These are phyloP conservation scores for Moniliella sp. DNA, from an alignment of 1,284 basidiomycete genomes.

Conservation along the genomic window DNA sequence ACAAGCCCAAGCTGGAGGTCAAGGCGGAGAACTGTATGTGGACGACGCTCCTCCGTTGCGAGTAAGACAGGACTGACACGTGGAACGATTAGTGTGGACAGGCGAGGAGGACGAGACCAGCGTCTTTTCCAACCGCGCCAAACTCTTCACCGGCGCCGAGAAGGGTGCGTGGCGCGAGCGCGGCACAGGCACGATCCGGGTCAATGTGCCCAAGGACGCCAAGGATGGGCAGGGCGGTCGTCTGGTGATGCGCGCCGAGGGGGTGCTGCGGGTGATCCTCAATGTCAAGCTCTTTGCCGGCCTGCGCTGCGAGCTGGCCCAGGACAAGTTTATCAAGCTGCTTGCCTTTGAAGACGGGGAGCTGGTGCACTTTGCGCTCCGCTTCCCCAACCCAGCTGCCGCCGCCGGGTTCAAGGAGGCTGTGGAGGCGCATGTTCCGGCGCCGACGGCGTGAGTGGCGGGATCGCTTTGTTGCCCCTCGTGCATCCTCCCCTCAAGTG, in stretches of 20 bases:
- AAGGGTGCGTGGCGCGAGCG: constrained; percentile 63
- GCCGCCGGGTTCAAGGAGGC: too few species aligned
- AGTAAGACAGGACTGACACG: too few species aligned
- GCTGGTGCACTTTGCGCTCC: constrained; percentile 21
- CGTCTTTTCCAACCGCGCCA: constrained; percentile 59
- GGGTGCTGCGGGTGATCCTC: constrained; percentile 59
- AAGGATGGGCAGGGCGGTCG: too few species aligned
- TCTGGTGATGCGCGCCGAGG: constrained; percentile 90
- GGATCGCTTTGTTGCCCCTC: too few species aligned
- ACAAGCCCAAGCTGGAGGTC: too few species aligned
- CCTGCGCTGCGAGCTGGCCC: constrained; percentile 55
- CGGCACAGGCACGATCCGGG: constrained; percentile 56
- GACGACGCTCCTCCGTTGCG: too few species aligned
- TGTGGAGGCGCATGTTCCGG: too few species aligned
- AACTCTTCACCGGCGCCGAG: constrained; percentile 48
- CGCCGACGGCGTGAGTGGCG: too few species aligned
- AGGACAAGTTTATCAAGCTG: constrained; percentile 38
- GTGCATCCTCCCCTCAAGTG: too few species aligned
- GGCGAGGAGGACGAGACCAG: constrained; percentile 81
- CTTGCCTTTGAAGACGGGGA: constrained; percentile 23
- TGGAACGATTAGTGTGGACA: constrained; percentile 68
- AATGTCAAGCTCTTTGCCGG: constrained; percentile 68
- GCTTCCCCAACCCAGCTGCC: too few species aligned
- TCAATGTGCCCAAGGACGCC: constrained; percentile 45
- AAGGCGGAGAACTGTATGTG: too few species aligned